These are phyloP conservation scores for Pseudogymnoascus sp. DNA, from an alignment of 2,329 filamentous ascomycete species.

Conservation along the genomic window DNA sequence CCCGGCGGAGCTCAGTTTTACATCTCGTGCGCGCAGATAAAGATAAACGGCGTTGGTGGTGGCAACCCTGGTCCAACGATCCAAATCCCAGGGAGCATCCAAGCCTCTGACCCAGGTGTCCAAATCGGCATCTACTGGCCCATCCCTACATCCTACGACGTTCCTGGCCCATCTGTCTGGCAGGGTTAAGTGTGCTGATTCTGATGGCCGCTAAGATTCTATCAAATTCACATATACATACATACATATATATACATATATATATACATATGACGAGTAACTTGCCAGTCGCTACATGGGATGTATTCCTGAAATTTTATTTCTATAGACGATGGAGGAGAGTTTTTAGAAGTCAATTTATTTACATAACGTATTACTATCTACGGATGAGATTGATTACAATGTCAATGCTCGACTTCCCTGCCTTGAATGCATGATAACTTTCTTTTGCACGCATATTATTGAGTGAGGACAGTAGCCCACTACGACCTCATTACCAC, in stretches of 20 bases:
- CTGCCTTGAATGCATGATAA: too few species aligned
- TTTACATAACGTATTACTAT: not conserved
- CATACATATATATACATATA: too few species aligned
- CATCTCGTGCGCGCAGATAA: conserved; percentile 25
- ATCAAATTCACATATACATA: too few species aligned
- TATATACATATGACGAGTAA: too few species aligned
- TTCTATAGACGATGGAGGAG: not conserved
- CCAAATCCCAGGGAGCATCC: conserved; percentile 23
- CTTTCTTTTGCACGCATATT: too few species aligned
- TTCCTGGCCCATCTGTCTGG: conserved; percentile 33
- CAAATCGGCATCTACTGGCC: conserved; percentile 13
- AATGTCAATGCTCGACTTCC: too few species aligned
- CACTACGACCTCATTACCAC: too few species aligned
- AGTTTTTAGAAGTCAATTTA: not conserved
- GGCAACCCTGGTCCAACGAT: conserved; percentile 19
- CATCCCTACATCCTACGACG: conserved; percentile 28
- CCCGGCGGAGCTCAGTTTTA: conserved; percentile 30
- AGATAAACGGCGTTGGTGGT: conserved; percentile 21
- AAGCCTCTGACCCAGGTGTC: conserved; percentile 22
- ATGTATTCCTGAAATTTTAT: not conserved
- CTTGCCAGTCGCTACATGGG: too few species aligned
- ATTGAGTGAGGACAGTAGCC: too few species aligned
- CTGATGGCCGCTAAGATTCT: not conserved
- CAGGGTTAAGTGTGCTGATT: not conserved
- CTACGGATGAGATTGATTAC: not conserved